Evolutionary conservation across 176 grass and related monocot genomes (phyloP).

Genomic region (Avena sativa): DNA sequence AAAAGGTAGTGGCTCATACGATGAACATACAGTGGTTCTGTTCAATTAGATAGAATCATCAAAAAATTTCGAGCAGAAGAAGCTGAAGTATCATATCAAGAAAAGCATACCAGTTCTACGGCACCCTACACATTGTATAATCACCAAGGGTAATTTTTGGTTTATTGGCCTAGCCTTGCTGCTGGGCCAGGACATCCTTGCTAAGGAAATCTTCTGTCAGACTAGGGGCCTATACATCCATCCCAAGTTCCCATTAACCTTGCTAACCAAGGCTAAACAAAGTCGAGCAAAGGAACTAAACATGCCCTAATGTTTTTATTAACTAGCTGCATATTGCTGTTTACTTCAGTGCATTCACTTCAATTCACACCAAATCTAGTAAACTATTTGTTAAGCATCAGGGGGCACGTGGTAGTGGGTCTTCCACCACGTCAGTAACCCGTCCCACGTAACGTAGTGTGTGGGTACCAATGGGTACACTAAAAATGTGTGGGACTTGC

Average conservation of each 20-base stretch:
- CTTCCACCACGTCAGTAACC: background rate
- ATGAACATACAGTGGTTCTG: conserved; percentile 94
- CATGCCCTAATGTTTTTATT: background rate
- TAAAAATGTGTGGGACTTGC: background rate
- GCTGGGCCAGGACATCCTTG: background rate
- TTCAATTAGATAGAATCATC: conserved; percentile 38
- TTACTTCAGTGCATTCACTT: background rate
- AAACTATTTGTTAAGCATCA: background rate
- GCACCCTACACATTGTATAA: conserved; percentile 13
- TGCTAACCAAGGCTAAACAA: background rate
- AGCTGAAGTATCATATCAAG: conserved; percentile 27
- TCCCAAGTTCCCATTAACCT: background rate
- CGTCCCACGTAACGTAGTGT: background rate
- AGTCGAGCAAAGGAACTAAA: background rate
- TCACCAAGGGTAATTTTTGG: background rate
- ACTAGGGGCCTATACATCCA: background rate
- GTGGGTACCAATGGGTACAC: background rate
- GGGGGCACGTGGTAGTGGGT: background rate
- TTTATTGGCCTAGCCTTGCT: background rate
- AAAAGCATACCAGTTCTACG: background rate
- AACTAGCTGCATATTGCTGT: background rate
- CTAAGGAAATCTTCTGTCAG: background rate
- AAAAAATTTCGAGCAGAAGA: conserved; percentile 23
- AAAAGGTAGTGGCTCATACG: conserved; percentile 91
- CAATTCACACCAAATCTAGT: background rate